Evolutionary conservation across 208 protist genomes (phyloP), one percentile per base, ranked within the genome.

Genomic region (Herpetomonas samuelpessoai): DNA sequence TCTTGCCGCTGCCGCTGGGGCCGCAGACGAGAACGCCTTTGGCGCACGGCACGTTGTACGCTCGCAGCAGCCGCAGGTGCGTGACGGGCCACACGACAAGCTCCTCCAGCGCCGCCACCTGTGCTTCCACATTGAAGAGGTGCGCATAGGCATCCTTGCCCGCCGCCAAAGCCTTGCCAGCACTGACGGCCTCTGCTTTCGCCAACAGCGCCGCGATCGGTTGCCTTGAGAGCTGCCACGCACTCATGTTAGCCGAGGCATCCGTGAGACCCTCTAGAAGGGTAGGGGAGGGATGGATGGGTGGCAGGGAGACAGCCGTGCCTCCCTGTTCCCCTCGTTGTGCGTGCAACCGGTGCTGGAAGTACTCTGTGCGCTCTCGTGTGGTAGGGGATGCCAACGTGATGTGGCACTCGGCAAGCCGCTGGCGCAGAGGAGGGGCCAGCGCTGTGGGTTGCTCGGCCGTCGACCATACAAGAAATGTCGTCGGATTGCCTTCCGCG

Each of bases 1-100:
- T 97, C 74, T 96, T 96, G 39, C 92, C 92, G 16, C 74, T 76
- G 0, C 92, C 92, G 31, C 79, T 81, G 10, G 80, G 76, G 24
- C 92, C 92, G 62, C 72, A 87, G 28, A 97, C 48, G 21, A 97
- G 75, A 22, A 88, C 76, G 2, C 92, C 92, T 35, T 79, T 87
- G 12, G 82, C 50, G 47, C 74, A 80, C 2, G 65, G 70, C 10
- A 96, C 66, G 21, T 54, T 29, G 21, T 76, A 71, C 19, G 50
- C 57, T 1, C 53, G 58, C 51, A 93, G 62, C 24, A 81, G 56
- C 1, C 19, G 12, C 3, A 82, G 62, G 46, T 92, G 81, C 31
- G 72, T 71, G 46, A 96, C 74, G 31, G 90, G 86, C 84, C 84
- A 93, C 69, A 96, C 80, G 0, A 84, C 62, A 25, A 92, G 57